These are phyloP conservation scores for Aspergillus asperescens DNA, from an alignment of 495 filamentous ascomycete genomes.

Conservation along the genomic window DNA sequence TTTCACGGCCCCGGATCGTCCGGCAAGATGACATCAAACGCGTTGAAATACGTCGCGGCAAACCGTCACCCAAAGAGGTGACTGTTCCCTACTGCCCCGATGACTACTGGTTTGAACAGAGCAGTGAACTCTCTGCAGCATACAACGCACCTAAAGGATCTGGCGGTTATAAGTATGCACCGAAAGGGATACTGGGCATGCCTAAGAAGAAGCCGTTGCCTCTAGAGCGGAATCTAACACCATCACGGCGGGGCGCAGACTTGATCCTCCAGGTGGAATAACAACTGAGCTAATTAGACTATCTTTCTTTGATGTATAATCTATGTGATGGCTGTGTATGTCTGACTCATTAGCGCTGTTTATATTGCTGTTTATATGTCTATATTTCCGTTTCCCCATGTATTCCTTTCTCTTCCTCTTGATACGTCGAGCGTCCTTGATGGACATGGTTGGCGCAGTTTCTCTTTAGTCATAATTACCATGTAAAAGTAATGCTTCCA, in stretches of 20 bases:
- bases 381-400: background rate
- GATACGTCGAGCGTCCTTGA: background rate
- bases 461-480: background rate
- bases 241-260: conserved; percentile 32
- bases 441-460: background rate
- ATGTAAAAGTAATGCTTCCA: background rate
- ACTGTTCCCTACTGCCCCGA: conserved; percentile 30
- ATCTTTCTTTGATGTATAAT: conserved; percentile 2
- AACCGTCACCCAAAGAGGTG: conserved; percentile 24
- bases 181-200: conserved; percentile 7
- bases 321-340: background rate
- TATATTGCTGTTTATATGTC: no score
- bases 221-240: conserved; percentile 35
- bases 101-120: conserved; percentile 29
- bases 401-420: background rate
- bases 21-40: conserved; percentile 35
- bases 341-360: conserved; percentile 4
- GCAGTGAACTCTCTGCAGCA: background rate
- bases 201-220: conserved; percentile 23
- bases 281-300: background rate
- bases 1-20: conserved; percentile 33
- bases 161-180: conserved; percentile 1
- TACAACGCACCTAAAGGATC: conserved; percentile 1
- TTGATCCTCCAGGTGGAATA: conserved; percentile 38
- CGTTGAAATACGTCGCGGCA: conserved; percentile 31